Evolutionary conservation across 768 basidiomycete genomes (phyloP).

Genomic region (Psilocybe subaeruginosa): DNA sequence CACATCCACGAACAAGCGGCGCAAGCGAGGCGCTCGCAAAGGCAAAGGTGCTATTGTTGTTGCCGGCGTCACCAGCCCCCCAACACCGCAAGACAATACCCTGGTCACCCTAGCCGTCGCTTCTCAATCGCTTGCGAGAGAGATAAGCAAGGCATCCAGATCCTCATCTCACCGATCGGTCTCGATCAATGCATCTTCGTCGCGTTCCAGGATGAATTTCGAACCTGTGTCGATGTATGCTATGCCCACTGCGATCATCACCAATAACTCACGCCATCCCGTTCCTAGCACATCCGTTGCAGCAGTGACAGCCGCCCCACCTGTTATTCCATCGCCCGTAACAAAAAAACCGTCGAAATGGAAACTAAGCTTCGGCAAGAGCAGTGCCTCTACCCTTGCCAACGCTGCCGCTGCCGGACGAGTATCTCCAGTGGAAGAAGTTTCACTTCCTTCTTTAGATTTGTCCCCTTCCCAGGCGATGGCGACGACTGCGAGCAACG

Average conservation of each 20-base stretch:
- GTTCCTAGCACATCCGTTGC: conserved; percentile 21
- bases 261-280: conserved; percentile 19
- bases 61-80: conserved; percentile 27
- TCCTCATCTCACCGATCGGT: conserved; percentile 39
- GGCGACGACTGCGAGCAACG: conserved; percentile 78
- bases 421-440: conserved; percentile 43
- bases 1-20: conserved; percentile 74
- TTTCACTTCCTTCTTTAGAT: conserved; percentile 33
- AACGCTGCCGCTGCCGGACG: conserved; percentile 33
- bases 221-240: conserved; percentile 52
- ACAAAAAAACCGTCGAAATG: conserved; percentile 87
- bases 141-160: conserved; percentile 72
- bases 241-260: conserved; percentile 38
- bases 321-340: conserved; percentile 35
- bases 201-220: conserved; percentile 28
- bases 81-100: conserved; percentile 52
- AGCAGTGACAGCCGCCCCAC: conserved; percentile 18
- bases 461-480: conserved; percentile 36
- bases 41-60: conserved; percentile 58
- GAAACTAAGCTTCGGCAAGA: conserved; percentile 78
- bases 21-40: conserved; percentile 86
- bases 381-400: conserved; percentile 37
- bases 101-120: conserved; percentile 76
- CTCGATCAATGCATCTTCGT: conserved; percentile 31
- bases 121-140: conserved; percentile 81